Evolutionary conservation across 2,329 filamentous ascomycete genomes (phyloP), one percentile per base, ranked within the genome.

Genomic region (Diplodia intermedia): DNA sequence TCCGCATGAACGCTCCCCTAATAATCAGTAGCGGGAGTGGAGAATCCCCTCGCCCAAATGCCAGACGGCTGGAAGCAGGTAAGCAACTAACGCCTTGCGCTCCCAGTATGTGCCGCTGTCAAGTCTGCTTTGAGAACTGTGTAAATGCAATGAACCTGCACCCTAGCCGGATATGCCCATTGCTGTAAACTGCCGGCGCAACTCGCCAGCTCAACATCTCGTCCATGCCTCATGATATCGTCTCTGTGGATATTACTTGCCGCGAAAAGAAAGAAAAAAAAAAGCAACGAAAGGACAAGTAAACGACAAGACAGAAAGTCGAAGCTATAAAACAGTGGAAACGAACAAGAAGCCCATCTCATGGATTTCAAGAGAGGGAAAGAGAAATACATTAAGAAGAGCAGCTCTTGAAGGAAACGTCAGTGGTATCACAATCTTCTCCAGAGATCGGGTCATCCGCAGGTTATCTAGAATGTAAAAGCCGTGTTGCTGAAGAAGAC

Each of bases 401-500:
- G 20, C 47, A 20, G 50, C n/a, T 31, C 47, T 2, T 52, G 43
- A 36, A 50, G 9, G 38, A 52, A 38, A 52, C 12, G 31, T 36
- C 54, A 57, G 36, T 52, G 60, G 60, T 63, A 63, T 63, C 60
- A 52, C 47, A 53, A 52, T 63, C 47, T 63, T 38, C 31, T 47
- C 29, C 23, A 31, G 26, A 29, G 18, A 1, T 36, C 11, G 9
- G 6, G 6, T 31, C 29, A 38, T 63, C 26, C 29, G 9, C 40
- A 26, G 36, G 26, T 49, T 18, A 52, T 52, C 60, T 63, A 63
- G 36, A 63, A 63, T 2, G 60, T 63, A 26, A 63, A 63, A 38
- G 60, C 43, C 31, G 60, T 52, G 18, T 63, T 63, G n/a, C 60
- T 63, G 52, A 68, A 68, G 60, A 68, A 68, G 40, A 68, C 43